Percentiles rank a stretch among this genome's conserved stretches.
These are phyloP conservation scores for Pyropia yezoensis DNA, from an alignment of 23 red algal genomes.

Conservation along the genomic window DNA sequence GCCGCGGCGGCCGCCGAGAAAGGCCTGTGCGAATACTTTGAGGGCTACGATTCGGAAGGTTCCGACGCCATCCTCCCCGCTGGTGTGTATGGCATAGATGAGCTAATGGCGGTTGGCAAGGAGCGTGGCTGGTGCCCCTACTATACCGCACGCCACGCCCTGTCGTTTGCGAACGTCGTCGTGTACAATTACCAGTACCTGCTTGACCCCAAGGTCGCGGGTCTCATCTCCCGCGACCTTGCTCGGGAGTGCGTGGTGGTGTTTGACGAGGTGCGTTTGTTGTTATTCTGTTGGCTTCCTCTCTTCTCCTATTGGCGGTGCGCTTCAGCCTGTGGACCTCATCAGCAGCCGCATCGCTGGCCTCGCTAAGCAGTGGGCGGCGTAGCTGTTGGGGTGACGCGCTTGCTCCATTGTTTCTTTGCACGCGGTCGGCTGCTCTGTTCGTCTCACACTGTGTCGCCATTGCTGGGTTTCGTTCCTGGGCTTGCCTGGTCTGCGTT, in stretches of 20 bases:
- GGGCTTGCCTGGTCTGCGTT: no score
- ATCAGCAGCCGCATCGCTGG: no score
- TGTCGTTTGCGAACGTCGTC: constrained; percentile 90
- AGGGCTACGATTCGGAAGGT: constrained; percentile 68
- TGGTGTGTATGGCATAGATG: constrained; percentile 80
- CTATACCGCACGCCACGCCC: constrained; percentile 70
- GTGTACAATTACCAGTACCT: constrained; percentile 99
- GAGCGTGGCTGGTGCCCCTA: constrained; percentile 91
- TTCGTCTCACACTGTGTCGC: no score
- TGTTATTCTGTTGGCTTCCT: no score
- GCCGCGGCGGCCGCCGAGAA: background rate
- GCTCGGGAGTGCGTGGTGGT: constrained; percentile 90
- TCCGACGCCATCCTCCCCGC: constrained; percentile 63
- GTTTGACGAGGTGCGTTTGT: constrained; percentile 66
- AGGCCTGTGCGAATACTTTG: constrained; percentile 80
- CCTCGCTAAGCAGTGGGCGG: no score
- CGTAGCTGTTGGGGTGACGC: no score
- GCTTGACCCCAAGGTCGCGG: constrained; percentile 90
- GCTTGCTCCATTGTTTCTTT: no score
- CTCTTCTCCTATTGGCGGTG: no score
- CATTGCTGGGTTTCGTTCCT: no score
- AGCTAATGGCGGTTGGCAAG: constrained; percentile 61
- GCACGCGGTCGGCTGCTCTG: no score
- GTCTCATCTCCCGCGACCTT: constrained; percentile 68
- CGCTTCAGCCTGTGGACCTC: no score